Conservation (phyloP, 176 grass and related monocot genomes). For the Panicum miliaceum region DNA sequence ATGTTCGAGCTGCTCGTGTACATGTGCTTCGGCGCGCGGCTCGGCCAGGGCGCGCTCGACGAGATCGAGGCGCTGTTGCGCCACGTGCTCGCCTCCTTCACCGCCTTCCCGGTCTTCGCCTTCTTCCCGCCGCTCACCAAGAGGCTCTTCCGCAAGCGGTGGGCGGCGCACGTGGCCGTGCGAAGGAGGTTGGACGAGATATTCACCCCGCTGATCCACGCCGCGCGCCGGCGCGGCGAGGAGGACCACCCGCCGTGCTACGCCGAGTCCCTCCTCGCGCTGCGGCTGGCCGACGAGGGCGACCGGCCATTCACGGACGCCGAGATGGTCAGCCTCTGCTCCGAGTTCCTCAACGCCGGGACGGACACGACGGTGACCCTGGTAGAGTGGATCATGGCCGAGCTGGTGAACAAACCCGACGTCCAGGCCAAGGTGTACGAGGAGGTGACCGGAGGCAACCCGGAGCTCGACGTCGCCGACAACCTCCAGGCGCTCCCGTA, state of each 20-base stretch:
- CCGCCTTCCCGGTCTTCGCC: conserved; percentile 48
- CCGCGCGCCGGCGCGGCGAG: not conserved
- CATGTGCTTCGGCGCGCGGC: conserved; percentile 65
- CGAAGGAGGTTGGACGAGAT: conserved; percentile 40
- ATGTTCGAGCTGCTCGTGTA: conserved; percentile 53
- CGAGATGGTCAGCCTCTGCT: conserved; percentile 61
- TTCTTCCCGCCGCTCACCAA: conserved; percentile 63
- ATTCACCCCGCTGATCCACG: conserved; percentile 44
- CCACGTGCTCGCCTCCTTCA: not conserved
- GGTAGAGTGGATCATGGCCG: conserved; percentile 71
- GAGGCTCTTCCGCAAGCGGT: conserved; percentile 46
- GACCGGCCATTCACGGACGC: conserved; percentile 37
- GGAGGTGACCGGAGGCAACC: not conserved
- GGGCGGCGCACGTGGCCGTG: conserved; percentile 26
- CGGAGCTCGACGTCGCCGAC: conserved; percentile 1
- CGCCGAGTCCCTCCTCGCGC: conserved; percentile 45
- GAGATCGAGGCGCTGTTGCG: conserved; percentile 46
- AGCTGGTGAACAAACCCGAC: conserved; percentile 42
- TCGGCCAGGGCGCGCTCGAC: conserved; percentile 26
- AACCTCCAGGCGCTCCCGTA: conserved; percentile 46
- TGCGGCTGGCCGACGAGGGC: conserved; percentile 43
- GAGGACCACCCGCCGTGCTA: conserved; percentile 33
- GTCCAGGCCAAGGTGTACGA: conserved; percentile 50
- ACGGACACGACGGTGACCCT: conserved; percentile 59
- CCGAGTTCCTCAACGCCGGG: conserved; percentile 56